Evolutionary conservation across 345 rosid genomes (phyloP), one percentile per base, ranked within the genome.

Genomic region (Capsella bursapastoris): DNA sequence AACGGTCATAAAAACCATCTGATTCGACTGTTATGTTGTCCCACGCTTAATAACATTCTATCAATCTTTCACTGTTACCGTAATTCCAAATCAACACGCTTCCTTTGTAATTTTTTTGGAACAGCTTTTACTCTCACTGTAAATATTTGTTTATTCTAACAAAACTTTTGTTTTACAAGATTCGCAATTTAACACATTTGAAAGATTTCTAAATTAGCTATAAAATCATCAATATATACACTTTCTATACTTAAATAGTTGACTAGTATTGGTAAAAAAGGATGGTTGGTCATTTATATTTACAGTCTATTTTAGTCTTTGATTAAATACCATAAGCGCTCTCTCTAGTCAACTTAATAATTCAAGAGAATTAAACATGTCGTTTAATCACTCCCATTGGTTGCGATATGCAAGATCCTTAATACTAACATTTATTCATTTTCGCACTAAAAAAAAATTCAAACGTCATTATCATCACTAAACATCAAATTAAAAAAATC

Each of bases 331-430:
- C 57, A 68, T 32, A 61, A 69, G 7, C 34, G 25, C 25, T 22
- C 25, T 22, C 0, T 61, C 41, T 51, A 31, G 79, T 61, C 79
- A 75, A 75, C 79, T 60, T 60, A 75, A 68, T 75, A 68, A 75
- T 68, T 32, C 69, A 68, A 68, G 8, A 75, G 69, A 60, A 68
- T 68, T 34, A 75, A 32, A 52, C 63, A 64, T 35, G 15, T 56
- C 6, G 6, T 31, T 22, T 65, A 61, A 75, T 51, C 56, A 75
- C 25, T 34, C 43, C 43, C 32, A 68, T 62, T 75, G 8, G 64
- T 61, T 61, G 44, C 9, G 79, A 75, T 75, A 51, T 75, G 79
- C 49, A 61, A 68, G 56, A 68, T 75, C 79, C 63, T 68, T 60
- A 68, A 7, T 31, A 34, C 37, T 34, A 60, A 43, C 62, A 60